phyloP scores from a whole-genome alignment of 345 rosid species.

The Hevea brasiliensis region DNA sequence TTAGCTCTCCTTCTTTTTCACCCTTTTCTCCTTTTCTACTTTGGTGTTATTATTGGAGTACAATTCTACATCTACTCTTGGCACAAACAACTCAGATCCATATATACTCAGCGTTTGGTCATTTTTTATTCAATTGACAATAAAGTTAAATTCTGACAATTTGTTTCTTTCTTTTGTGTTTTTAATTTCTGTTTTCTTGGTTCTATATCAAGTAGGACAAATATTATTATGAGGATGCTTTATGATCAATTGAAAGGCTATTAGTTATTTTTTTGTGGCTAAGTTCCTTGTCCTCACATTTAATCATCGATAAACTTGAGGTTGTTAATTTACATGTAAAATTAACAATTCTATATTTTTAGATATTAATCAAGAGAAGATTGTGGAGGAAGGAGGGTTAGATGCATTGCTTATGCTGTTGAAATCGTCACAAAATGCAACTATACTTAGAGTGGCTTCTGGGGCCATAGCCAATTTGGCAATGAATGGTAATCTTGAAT shows the following conservation, averaged over 20 bases:
- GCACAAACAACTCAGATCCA: neutral
- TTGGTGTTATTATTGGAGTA: neutral
- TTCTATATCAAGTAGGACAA: neutral
- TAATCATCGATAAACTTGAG: neutral
- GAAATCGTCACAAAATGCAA: constrained; percentile 62
- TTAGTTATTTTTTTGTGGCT: neutral
- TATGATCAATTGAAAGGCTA: neutral
- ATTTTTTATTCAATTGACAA: too few species aligned
- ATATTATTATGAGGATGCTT: neutral
- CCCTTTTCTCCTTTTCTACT: neutral
- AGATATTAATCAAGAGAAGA: constrained; percentile 80
- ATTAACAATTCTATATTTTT: constrained; percentile 21
- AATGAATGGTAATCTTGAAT: constrained; percentile 69
- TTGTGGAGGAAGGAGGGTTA: constrained; percentile 93
- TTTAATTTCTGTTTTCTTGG: neutral
- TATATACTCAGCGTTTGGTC: neutral
- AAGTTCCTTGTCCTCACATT: constrained; percentile 3
- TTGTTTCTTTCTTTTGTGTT: too few species aligned
- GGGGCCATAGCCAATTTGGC: constrained; percentile 97
- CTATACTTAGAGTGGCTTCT: constrained; percentile 91
- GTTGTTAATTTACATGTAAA: neutral
- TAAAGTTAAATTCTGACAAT: too few species aligned
- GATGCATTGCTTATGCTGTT: constrained; percentile 75
- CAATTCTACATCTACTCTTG: neutral
- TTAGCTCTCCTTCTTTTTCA: neutral